These are phyloP conservation scores for Ophiocordyceps polyrhachis-furcata DNA, from an alignment of 2,329 filamentous ascomycete species.

Conservation along the genomic window DNA sequence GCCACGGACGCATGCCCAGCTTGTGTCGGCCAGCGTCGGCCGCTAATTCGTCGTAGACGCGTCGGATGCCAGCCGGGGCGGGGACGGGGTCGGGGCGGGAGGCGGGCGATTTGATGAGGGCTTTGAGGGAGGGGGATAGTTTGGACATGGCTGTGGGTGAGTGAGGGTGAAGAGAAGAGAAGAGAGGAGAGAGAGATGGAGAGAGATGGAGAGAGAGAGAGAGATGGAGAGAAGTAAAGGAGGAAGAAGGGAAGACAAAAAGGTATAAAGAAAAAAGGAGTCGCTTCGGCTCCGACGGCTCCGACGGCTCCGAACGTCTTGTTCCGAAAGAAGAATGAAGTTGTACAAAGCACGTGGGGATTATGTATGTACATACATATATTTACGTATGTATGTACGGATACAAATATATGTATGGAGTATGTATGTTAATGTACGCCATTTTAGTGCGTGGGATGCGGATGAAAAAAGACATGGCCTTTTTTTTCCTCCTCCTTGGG, in stretches of 20 bases:
- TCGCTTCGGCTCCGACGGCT: too few relatives aligned
- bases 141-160: constrained; percentile 41
- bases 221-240: neutral
- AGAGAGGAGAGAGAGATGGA: neutral
- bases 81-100: constrained; percentile 46
- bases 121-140: constrained; percentile 51
- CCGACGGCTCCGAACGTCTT: too few relatives aligned
- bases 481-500: too few relatives aligned
- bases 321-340: too few relatives aligned
- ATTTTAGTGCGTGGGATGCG: too few relatives aligned
- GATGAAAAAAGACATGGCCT: too few relatives aligned
- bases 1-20: constrained; percentile 45
- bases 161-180: neutral
- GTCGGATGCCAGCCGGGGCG: constrained; percentile 42
- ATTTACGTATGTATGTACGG: too few relatives aligned
- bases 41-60: constrained; percentile 46
- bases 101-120: constrained; percentile 52
- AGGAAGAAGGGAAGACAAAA: neutral
- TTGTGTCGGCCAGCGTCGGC: constrained; percentile 41
- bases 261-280: neutral
- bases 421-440: too few relatives aligned
- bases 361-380: too few relatives aligned
- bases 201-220: neutral
- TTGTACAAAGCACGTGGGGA: too few relatives aligned
- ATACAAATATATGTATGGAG: too few relatives aligned